These are phyloP conservation scores for Paecilomyces sp. DNA, from an alignment of 2,329 filamentous ascomycete species.

Conservation along the genomic window DNA sequence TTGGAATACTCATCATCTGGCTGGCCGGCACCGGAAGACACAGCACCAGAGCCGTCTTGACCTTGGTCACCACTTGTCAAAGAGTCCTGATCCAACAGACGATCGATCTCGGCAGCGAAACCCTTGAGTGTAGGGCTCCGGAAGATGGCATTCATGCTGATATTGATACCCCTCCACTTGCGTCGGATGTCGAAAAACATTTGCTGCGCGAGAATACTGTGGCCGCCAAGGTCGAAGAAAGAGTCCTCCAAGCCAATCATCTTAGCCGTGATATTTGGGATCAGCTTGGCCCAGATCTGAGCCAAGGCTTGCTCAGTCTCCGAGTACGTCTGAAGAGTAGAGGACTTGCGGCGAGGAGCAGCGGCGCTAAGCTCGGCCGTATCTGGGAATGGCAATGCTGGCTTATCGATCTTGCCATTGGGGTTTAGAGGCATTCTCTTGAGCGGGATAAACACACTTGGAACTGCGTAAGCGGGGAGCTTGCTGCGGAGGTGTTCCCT, in stretches of 20 bases:
- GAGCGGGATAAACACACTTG: conserved; percentile 66
- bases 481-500: conserved; percentile 64
- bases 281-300: conserved; percentile 64
- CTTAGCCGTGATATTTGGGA: conserved; percentile 59
- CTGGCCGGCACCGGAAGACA: conserved; percentile 20
- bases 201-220: conserved; percentile 74
- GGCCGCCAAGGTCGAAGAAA: conserved; percentile 76
- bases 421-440: conserved; percentile 70
- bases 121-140: conserved; percentile 55
- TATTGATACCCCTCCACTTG: conserved; percentile 55
- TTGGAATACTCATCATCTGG: conserved; percentile 44
- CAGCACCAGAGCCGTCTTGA: conserved; percentile 36
- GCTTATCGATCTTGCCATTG: conserved; percentile 79
- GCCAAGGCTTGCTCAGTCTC: conserved; percentile 63
- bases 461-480: conserved; percentile 68
- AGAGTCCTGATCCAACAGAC: conserved; percentile 40
- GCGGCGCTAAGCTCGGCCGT: conserved; percentile 57
- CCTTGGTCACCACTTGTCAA: conserved; percentile 34
- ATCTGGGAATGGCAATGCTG: conserved; percentile 73
- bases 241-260: conserved; percentile 56
- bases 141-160: conserved; percentile 66
- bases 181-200: conserved; percentile 65
- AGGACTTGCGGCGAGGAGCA: conserved; percentile 43
- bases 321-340: conserved; percentile 39
- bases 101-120: conserved; percentile 51